These are phyloP conservation scores for Verticillium zaregamsianum DNA, from an alignment of 2,329 filamentous ascomycete genomes.

Conservation along the genomic window DNA sequence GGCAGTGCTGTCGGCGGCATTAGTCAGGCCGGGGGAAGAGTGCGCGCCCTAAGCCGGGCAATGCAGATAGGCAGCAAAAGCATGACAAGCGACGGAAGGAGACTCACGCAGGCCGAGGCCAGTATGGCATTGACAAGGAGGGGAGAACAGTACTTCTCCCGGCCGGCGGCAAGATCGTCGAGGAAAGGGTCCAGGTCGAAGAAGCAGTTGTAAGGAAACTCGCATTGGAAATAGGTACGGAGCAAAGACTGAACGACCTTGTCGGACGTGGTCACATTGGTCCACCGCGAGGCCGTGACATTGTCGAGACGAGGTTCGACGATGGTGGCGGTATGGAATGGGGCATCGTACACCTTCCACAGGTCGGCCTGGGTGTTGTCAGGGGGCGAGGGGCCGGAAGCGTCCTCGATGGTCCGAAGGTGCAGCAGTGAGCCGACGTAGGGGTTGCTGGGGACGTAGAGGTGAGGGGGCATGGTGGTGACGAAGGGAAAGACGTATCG, in stretches of 20 bases:
- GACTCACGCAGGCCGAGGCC: background rate
- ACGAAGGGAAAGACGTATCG: background rate
- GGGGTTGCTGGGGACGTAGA: background rate
- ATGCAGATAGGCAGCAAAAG: too few species aligned
- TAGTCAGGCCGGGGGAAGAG: too few species aligned
- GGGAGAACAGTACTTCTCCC: background rate
- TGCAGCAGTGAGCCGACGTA: background rate
- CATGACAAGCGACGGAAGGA: background rate
- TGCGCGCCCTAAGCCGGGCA: too few species aligned
- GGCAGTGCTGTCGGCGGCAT: too few species aligned
- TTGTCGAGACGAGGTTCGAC: background rate
- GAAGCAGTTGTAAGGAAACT: background rate
- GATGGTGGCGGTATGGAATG: background rate
- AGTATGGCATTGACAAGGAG: conserved; percentile 1
- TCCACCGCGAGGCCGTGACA: background rate
- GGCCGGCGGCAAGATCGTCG: background rate
- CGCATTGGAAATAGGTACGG: background rate
- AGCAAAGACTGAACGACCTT: background rate
- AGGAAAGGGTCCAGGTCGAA: background rate
- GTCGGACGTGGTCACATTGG: background rate
- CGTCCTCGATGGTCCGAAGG: background rate
- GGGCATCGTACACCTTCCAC: background rate
- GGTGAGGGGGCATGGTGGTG: background rate
- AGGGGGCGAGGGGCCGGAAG: background rate
- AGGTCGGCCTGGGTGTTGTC: background rate